Percentiles rank a stretch among this genome's conserved stretches.
These are phyloP conservation scores for Cornus kousa DNA, from an alignment of 148 eudicot genomes.

Conservation along the genomic window DNA sequence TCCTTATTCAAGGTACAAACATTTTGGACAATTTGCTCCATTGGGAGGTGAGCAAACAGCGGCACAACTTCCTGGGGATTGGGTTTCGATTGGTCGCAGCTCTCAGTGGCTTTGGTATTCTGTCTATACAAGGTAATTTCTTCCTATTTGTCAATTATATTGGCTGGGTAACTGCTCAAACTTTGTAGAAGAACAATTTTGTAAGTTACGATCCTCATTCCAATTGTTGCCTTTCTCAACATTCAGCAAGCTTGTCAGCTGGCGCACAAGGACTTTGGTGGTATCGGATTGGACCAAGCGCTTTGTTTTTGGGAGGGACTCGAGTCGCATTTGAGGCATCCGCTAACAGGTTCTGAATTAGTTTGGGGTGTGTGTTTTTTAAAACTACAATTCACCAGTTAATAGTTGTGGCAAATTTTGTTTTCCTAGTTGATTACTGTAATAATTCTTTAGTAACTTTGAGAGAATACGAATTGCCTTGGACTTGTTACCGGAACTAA, in stretches of 20 bases:
- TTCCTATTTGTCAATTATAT: background rate
- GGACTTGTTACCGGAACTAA: background rate
- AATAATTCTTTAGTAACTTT: background rate
- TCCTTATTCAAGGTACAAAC: slow-evolving; percentile 54
- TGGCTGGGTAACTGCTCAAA: background rate
- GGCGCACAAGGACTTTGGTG: slow-evolving; percentile 84
- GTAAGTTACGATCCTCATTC: background rate
- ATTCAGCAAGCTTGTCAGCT: slow-evolving; percentile 84
- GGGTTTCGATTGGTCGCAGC: slow-evolving; percentile 87
- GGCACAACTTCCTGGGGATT: slow-evolving; percentile 90
- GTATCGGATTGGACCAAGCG: slow-evolving; percentile 77
- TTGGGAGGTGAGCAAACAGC: slow-evolving; percentile 96
- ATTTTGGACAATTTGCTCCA: slow-evolving; percentile 90
- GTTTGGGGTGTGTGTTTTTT: background rate
- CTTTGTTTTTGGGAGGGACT: slow-evolving; percentile 80
- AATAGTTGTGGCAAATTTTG: background rate
- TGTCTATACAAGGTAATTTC: slow-evolving; percentile 66
- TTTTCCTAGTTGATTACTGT: background rate
- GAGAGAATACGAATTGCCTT: background rate
- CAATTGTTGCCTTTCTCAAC: background rate
- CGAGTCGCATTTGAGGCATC: slow-evolving; percentile 50
- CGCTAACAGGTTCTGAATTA: background rate
- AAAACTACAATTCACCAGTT: background rate
- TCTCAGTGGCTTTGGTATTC: slow-evolving; percentile 89
- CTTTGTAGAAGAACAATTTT: background rate